A percentile compares a stretch with the other conserved stretches of the same genome.
Conservation (phyloP, 108 stramenopile genomes). For the Stephanodiscus triporus region DNA sequence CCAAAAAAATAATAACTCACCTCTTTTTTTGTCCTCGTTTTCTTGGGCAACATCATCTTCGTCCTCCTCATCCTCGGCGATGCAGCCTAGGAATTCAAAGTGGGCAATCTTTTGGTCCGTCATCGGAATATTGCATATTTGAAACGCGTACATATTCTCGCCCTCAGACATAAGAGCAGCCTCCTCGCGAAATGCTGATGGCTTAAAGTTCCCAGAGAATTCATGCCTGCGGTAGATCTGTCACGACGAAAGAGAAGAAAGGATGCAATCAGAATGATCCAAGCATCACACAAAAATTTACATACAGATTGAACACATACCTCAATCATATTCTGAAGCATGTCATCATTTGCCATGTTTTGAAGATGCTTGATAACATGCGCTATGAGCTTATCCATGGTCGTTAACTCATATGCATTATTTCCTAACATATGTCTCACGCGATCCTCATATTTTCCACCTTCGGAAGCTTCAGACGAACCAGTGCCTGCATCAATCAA, state of each 20-base stretch:
- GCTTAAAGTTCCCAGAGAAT: slow-evolving; percentile 75
- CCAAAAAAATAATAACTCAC: slow-evolving; percentile 17
- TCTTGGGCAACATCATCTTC: slow-evolving; percentile 41
- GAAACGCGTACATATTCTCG: slow-evolving; percentile 89
- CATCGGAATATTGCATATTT: slow-evolving; percentile 67
- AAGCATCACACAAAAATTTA: background rate
- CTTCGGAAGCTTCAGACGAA: slow-evolving; percentile 55
- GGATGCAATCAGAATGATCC: background rate
- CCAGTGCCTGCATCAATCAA: slow-evolving; percentile 61
- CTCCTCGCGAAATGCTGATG: slow-evolving; percentile 85
- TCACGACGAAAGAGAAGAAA: background rate
- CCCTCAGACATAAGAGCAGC: slow-evolving; percentile 85
- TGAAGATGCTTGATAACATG: slow-evolving; percentile 87
- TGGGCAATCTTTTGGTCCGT: slow-evolving; percentile 72
- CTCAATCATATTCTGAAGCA: slow-evolving; percentile 80
- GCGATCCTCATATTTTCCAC: slow-evolving; percentile 82
- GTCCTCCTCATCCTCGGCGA: slow-evolving; percentile 66
- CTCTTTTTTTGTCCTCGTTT: slow-evolving; percentile 41
- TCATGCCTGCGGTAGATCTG: slow-evolving; percentile 76
- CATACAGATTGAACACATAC: slow-evolving; percentile 3
- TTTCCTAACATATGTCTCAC: slow-evolving; percentile 86
- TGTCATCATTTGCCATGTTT: slow-evolving; percentile 82
- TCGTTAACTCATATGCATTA: slow-evolving; percentile 82
- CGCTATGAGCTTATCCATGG: slow-evolving; percentile 90
- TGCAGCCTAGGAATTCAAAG: slow-evolving; percentile 82